Evolutionary conservation across 441 rosid species (phyloP).

Genomic region (Pelargonium cotyledonis): DNA sequence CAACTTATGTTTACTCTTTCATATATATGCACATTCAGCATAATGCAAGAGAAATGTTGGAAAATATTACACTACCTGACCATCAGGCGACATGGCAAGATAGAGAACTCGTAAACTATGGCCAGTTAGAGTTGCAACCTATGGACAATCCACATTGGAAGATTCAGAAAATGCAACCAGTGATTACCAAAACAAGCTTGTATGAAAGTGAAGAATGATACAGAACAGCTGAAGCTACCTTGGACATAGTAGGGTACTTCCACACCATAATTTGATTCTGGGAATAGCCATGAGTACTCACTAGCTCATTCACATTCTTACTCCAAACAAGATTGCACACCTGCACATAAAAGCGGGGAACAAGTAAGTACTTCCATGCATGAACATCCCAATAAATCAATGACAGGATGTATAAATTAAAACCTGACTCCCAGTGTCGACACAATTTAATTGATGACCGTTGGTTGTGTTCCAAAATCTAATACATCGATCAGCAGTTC

Average conservation of each 20-base stretch:
- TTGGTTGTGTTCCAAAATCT: slow-evolving; percentile 94
- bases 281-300: slow-evolving; percentile 95
- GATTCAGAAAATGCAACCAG: not conserved
- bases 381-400: not conserved
- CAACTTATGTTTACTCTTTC: not conserved
- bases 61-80: slow-evolving; percentile 45
- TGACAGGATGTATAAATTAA: not conserved
- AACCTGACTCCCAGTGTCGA: slow-evolving; percentile 98
- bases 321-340: slow-evolving; percentile 98
- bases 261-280: slow-evolving; percentile 98
- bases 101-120: slow-evolving; percentile 89
- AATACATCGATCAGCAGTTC: slow-evolving; percentile 94
- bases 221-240: slow-evolving; percentile 36
- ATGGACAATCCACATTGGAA: slow-evolving; percentile 13
- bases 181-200: not conserved
- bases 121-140: slow-evolving; percentile 89
- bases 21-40: not conserved
- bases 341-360: slow-evolving; percentile 20
- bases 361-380: not conserved
- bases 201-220: not conserved
- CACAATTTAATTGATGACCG: slow-evolving; percentile 74
- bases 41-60: not conserved
- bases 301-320: slow-evolving; percentile 93
- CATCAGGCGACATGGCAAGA: slow-evolving; percentile 90
- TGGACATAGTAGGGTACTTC: slow-evolving; percentile 89